phyloP scores from a whole-genome alignment of 2,329 filamentous ascomycete species.

The Boeremia exigua region DNA sequence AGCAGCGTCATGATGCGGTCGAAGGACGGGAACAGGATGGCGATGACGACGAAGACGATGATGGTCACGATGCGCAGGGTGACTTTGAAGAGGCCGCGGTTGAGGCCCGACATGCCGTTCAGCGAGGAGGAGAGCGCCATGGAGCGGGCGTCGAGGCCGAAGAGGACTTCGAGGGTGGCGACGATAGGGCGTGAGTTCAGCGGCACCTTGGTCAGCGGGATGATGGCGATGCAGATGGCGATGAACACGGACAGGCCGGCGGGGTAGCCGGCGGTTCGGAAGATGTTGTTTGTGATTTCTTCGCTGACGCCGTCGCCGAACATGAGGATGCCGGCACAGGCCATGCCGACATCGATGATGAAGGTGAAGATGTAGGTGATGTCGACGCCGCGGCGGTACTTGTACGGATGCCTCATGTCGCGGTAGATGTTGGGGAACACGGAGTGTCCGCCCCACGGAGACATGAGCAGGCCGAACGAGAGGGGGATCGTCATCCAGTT shows the following conservation, averaged over 20 bases:
- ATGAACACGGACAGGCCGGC: conserved; percentile 75
- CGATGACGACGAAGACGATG: conserved; percentile 75
- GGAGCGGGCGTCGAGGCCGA: conserved; percentile 69
- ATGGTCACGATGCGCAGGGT: conserved; percentile 70
- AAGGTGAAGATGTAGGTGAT: conserved; percentile 88
- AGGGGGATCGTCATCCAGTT: conserved; percentile 89
- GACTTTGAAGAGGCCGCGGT: conserved; percentile 65
- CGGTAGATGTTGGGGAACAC: conserved; percentile 87
- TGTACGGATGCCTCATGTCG: conserved; percentile 81
- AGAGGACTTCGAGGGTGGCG: conserved; percentile 80
- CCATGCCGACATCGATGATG: conserved; percentile 79
- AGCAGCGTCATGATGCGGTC: conserved; percentile 91
- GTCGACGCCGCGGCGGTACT: conserved; percentile 76
- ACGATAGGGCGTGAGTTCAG: conserved; percentile 88
- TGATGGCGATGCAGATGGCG: conserved; percentile 86
- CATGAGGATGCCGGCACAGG: conserved; percentile 87
- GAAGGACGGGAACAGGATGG: conserved; percentile 77
- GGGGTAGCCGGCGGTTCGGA: conserved; percentile 77
- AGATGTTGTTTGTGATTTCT: conserved; percentile 89
- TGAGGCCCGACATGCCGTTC: conserved; percentile 61
- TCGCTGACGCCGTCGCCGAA: conserved; percentile 89
- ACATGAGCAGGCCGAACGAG: conserved; percentile 90
- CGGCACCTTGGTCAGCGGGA: conserved; percentile 94
- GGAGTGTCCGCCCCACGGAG: conserved; percentile 72
- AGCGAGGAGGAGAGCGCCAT: conserved; percentile 58